These are phyloP conservation scores for Umbellularia californica DNA, from an alignment of 164 flowering plant species.

Conservation along the genomic window DNA sequence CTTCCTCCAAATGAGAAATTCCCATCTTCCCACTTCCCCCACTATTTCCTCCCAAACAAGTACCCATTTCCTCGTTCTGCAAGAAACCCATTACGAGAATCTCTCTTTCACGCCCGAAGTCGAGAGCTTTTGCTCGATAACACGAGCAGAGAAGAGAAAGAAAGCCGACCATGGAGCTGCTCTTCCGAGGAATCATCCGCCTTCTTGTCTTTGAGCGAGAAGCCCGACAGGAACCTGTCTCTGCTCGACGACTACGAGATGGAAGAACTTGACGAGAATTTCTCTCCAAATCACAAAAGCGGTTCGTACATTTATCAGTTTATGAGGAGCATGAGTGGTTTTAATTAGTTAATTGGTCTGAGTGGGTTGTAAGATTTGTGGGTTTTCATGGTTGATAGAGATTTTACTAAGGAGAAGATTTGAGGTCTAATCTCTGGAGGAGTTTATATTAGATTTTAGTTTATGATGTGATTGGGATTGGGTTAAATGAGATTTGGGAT, in stretches of 20 bases:
- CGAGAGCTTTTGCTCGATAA: constrained; percentile 12
- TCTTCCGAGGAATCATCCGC: constrained; percentile 24
- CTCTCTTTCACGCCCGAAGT: constrained; percentile 12
- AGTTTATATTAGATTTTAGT: too few species aligned
- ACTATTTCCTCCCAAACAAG: background rate
- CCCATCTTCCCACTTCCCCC: background rate
- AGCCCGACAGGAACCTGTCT: constrained; percentile 75
- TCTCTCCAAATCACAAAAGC: constrained; percentile 65
- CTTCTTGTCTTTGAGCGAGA: constrained; percentile 60
- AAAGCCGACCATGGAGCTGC: constrained; percentile 4
- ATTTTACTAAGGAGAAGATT: too few species aligned
- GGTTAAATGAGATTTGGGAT: too few species aligned
- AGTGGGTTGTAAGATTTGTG: background rate
- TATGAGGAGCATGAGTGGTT: background rate
- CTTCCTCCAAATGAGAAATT: constrained; percentile 11
- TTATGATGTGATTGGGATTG: too few species aligned
- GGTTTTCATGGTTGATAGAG: too few species aligned
- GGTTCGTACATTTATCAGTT: constrained; percentile 34
- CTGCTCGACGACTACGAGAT: constrained; percentile 85
- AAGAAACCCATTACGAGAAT: constrained; percentile 16
- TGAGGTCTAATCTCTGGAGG: too few species aligned
- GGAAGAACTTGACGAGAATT: constrained; percentile 50
- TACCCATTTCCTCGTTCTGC: constrained; percentile 7
- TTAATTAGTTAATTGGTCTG: background rate
- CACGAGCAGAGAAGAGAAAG: constrained; percentile 8